Evolutionary conservation across 2,329 filamentous ascomycete species (phyloP), one percentile per base, ranked within the genome.

Genomic region (Curvularia lunata): DNA sequence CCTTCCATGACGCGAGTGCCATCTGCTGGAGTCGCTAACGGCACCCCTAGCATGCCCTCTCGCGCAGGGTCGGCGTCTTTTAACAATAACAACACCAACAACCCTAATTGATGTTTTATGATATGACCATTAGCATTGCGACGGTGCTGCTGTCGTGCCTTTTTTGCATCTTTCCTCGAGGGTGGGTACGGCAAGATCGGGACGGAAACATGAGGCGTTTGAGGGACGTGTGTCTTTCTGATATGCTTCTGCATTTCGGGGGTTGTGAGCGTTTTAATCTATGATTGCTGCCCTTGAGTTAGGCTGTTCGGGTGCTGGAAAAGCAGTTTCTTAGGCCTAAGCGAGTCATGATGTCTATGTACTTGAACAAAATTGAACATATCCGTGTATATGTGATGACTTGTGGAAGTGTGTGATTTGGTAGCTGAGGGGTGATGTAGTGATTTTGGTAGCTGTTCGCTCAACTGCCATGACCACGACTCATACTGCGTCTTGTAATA

Each of bases 61-160:
- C 59, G 61, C 23, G 62, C 56, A 18, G 58, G 41, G n/a, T 54
- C 46, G 25, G 62, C 56, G 25, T 23, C 50, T 42, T 46, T 42
- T 32, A 48, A 38, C 32, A 56, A 37, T 48, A 61, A 52, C 34
- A 56, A 62, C 41, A 61, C 48, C 34, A 56, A 62, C 41, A 62
- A 55, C 21, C 45, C 60, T 50, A 58, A 56, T 49, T 68, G 61
- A 72, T 48, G 64, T 50, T 54, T 68, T 46, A 67, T 40, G 66
- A 70, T 19, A 56, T 52, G 46, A 62, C 53, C 61, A 52, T 65
- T 52, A 66, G 67, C 67, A 71, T 71, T 66, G 69, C 69, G 68
- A 66, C 54, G 68, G 68, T 69, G 67, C 65, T 46, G 23, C 56
- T 56, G 53, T 41, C 56, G 34, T 59, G 50, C 41, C 45, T 58